Base-by-base conservation (phyloP, 495 filamentous ascomycete genomes). In the Penicillium cosmopolitanum region DNA sequence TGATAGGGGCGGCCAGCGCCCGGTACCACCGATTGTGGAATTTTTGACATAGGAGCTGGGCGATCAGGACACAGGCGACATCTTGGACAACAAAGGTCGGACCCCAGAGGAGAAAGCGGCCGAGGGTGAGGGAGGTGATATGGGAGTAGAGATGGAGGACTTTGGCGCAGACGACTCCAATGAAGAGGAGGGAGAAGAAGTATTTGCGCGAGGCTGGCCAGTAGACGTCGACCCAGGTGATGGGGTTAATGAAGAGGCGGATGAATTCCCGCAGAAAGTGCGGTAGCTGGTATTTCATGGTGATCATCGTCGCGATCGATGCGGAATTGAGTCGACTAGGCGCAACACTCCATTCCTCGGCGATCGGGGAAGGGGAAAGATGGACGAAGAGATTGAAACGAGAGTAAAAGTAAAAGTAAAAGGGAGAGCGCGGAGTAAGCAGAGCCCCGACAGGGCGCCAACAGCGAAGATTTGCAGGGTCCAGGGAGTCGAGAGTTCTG, bases 1-100 rank as follows among this genome's bases (percentile, higher is more conserved):
- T 59, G 12, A 68, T 25, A 15, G 64, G 34, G 16, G 69, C 66
- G 0, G 57, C 51, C 6, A 66, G 8, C 12, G 61, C 65, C 35
- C 67, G 63, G 25, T 68, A 10, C 65, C 60, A 65, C 34, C 67
- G 66, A 51, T 64, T 65, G 0, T 63, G 62, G 21, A 68, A 63
- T 12, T 66, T 63, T 19, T 66, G 66, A 18, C 67, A 69, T 35
- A 70, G 47, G 18, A 55, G 46, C 5, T 68, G 69, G 15, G 66
- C 52, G 25, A 75, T 35, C 6, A 75, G 50, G 11, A 73, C 60
- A 23, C 70, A 65, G 9, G 64, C 54, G 47, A 74, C 60, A 74
- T 78, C 75, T 54, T 78, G 73, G 15, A 71, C 56, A 51, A 76
- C 72, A 40, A 78, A 76, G 6, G 75, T 76, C 25, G 70, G 58